These are phyloP conservation scores for Arabidopsis hybrid DNA, from an alignment of 441 rosid genomes.

Conservation along the genomic window DNA sequence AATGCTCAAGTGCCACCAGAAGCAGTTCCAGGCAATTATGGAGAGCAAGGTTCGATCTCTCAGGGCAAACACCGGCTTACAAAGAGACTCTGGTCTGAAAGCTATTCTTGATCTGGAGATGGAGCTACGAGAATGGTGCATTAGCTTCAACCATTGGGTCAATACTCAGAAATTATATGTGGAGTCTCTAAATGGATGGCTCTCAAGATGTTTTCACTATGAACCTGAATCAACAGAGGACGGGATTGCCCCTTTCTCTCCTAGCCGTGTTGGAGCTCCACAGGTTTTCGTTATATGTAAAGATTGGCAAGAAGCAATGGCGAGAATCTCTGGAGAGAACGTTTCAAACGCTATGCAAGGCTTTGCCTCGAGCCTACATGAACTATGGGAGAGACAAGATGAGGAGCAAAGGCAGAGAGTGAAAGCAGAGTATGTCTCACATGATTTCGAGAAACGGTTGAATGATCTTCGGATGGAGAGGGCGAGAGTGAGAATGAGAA, in stretches of 20 bases:
- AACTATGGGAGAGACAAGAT: slow-evolving; percentile 81
- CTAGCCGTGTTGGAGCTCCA: slow-evolving; percentile 70
- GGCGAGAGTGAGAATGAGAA: slow-evolving; percentile 49
- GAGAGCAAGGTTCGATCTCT: slow-evolving; percentile 73
- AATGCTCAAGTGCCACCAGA: slow-evolving; percentile 87
- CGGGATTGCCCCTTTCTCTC: slow-evolving; percentile 57
- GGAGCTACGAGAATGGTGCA: slow-evolving; percentile 83
- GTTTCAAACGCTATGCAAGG: slow-evolving; percentile 68
- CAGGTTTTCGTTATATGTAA: slow-evolving; percentile 69
- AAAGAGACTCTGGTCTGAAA: slow-evolving; percentile 79
- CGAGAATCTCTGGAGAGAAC: slow-evolving; percentile 64
- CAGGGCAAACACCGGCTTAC: slow-evolving; percentile 70
- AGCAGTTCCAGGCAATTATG: slow-evolving; percentile 74
- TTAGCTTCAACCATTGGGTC: slow-evolving; percentile 69
- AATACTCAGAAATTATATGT: slow-evolving; percentile 78
- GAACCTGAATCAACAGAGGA: slow-evolving; percentile 78
- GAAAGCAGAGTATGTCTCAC: slow-evolving; percentile 82
- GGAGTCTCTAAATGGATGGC: slow-evolving; percentile 81
- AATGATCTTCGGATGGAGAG: slow-evolving; percentile 60
- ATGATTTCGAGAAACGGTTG: slow-evolving; percentile 74
- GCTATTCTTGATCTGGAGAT: slow-evolving; percentile 93
- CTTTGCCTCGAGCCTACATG: slow-evolving; percentile 73
- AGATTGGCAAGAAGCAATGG: slow-evolving; percentile 72
- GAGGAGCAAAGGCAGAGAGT: slow-evolving; percentile 84
- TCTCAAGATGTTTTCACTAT: slow-evolving; percentile 75